These are phyloP conservation scores for Hibiscus trionum DNA, from an alignment of 345 rosid species.

Conservation along the genomic window DNA sequence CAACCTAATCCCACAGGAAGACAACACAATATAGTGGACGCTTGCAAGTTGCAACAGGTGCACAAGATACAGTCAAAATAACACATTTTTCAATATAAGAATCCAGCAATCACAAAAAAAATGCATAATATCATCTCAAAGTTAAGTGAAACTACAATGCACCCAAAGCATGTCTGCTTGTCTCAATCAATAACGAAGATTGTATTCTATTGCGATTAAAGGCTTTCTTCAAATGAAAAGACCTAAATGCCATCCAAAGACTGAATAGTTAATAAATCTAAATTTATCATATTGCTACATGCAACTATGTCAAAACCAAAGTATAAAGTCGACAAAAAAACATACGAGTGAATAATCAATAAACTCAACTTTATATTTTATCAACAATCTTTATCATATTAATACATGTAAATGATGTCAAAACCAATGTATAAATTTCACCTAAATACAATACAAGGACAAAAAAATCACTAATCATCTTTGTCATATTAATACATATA, in stretches of 20 bases:
- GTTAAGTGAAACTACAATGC: neutral
- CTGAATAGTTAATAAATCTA: neutral
- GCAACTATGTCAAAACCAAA: neutral
- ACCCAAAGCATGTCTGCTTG: neutral
- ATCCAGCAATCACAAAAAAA: neutral
- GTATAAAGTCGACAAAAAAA: neutral
- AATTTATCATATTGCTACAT: neutral
- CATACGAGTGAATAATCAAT: neutral
- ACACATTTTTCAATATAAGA: neutral
- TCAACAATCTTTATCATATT: neutral
- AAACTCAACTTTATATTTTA: neutral
- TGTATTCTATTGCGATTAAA: neutral
- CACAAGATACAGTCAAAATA: neutral
- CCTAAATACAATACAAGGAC: no score
- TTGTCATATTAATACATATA: neutral
- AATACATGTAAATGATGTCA: neutral
- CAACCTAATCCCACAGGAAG: conserved; percentile 7
- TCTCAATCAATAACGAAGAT: neutral
- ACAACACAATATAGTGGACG: neutral
- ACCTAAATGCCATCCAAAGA: neutral
- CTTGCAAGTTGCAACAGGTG: neutral
- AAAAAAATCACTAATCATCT: neutral
- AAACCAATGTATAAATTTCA: neutral
- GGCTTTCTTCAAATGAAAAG: neutral
- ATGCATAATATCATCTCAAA: neutral